Evolutionary conservation across 768 basidiomycete species (phyloP).

Genomic region (Termitomyces sp.): DNA sequence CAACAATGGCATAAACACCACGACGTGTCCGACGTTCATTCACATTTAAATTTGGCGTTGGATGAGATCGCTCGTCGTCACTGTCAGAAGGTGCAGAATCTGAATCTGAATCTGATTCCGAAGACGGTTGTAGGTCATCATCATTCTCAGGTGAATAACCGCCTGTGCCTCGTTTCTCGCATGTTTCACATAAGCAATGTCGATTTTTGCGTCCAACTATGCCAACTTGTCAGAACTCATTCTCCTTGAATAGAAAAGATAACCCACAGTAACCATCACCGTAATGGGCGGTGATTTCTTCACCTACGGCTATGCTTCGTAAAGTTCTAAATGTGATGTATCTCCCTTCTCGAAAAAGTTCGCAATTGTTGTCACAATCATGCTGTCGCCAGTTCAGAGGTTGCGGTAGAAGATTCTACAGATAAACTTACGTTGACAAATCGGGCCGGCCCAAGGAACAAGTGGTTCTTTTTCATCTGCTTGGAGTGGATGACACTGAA

Average conservation of each 20-base stretch:
- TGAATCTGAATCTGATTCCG: constrained; percentile 43
- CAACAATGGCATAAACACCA: constrained; percentile 72
- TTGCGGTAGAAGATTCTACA: constrained; percentile 16
- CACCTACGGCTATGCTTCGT: constrained; percentile 70
- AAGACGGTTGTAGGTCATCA: constrained; percentile 36
- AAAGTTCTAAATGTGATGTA: constrained; percentile 87
- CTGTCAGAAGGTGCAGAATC: constrained; percentile 32
- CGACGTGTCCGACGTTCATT: constrained; percentile 78
- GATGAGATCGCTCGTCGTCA: constrained; percentile 31
- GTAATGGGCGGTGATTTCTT: constrained; percentile 88
- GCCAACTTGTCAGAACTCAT: background rate
- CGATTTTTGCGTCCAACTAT: constrained; percentile 64
- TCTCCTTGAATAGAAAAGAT: constrained; percentile 5
- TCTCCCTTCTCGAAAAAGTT: constrained; percentile 81
- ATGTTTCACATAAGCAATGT: constrained; percentile 82
- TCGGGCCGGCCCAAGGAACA: constrained; percentile 87
- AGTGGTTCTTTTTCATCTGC: constrained; percentile 88
- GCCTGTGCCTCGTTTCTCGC: constrained; percentile 69
- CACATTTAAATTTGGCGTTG: constrained; percentile 44
- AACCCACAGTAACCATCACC: constrained; percentile 86
- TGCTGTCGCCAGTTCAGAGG: constrained; percentile 46
- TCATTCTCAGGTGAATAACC: constrained; percentile 65
- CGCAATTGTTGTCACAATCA: constrained; percentile 86
- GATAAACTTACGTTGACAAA: constrained; percentile 76
- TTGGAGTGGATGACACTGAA: constrained; percentile 91